These are phyloP conservation scores for Annona squamosa DNA, from an alignment of 164 flowering plant genomes.

Conservation along the genomic window DNA sequence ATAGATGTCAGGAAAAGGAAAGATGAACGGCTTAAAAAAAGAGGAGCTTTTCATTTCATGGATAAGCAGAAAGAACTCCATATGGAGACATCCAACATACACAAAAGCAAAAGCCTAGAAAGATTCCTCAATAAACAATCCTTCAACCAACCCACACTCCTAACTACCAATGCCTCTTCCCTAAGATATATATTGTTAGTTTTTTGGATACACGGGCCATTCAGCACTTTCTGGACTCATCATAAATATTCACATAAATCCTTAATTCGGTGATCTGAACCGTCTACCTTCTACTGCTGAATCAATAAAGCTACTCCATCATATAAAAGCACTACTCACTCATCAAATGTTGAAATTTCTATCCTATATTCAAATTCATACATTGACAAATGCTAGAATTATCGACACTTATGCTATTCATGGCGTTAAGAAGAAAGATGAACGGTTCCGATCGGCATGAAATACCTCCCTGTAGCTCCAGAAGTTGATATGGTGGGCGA, in stretches of 20 bases:
- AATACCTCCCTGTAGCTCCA: not conserved
- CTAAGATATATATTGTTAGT: too few relatives aligned
- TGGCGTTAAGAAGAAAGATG: not conserved
- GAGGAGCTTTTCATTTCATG: not conserved
- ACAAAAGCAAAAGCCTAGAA: not conserved
- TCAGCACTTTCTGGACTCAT: too few relatives aligned
- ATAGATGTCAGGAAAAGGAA: not conserved
- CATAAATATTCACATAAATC: too few relatives aligned
- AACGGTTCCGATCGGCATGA: not conserved
- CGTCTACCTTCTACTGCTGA: not conserved
- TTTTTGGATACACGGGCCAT: too few relatives aligned
- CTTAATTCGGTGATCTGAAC: not conserved
- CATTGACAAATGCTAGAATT: not conserved
- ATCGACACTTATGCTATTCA: not conserved
- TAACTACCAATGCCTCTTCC: not conserved
- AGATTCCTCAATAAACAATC: not conserved
- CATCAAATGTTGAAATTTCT: not conserved
- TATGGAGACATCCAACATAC: not conserved
- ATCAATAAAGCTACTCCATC: not conserved
- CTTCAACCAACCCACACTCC: not conserved
- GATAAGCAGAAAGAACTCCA: not conserved
- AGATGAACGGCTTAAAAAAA: not conserved
- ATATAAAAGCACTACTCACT: not conserved
- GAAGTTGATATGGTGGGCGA: not conserved
- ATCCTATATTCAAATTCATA: not conserved